Conservation (phyloP, 139 green algal species). For the Eudorina sp. region DNA sequence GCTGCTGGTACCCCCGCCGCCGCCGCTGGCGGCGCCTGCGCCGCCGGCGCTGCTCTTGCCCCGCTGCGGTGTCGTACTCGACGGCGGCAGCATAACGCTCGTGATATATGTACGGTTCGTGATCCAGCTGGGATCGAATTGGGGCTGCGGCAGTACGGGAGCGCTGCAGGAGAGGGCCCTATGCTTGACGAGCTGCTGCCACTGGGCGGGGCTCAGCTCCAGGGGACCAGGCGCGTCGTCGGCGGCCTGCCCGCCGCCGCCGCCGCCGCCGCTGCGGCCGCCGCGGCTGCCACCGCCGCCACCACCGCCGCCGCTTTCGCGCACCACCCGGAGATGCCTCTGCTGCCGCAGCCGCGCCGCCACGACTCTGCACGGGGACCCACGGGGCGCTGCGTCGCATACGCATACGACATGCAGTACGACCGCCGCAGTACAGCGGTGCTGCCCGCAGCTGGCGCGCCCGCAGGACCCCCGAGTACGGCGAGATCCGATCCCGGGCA, state of each 20-base stretch:
- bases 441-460: too few relatives aligned
- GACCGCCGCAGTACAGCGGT: too few relatives aligned
- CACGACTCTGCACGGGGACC: constrained; percentile 8
- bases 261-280: neutral
- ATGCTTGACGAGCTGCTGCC: constrained; percentile 31
- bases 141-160: constrained; percentile 28
- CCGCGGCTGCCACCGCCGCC: neutral
- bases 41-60: neutral
- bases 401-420: too few relatives aligned
- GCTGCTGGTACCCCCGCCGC: neutral
- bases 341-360: constrained; percentile 15
- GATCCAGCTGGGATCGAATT: constrained; percentile 32
- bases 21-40: neutral
- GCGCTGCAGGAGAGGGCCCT: constrained; percentile 28
- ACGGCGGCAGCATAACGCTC: neutral
- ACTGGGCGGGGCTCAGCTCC: constrained; percentile 1
- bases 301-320: neutral
- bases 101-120: constrained; percentile 28
- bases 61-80: neutral
- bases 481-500: too few relatives aligned
- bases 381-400: too few relatives aligned
- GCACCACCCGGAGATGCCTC: neutral
- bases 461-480: too few relatives aligned
- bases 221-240: neutral
- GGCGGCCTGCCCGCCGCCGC: neutral